Conservation (phyloP, 495 filamentous ascomycete genomes). For the Cercophora samala region DNA sequence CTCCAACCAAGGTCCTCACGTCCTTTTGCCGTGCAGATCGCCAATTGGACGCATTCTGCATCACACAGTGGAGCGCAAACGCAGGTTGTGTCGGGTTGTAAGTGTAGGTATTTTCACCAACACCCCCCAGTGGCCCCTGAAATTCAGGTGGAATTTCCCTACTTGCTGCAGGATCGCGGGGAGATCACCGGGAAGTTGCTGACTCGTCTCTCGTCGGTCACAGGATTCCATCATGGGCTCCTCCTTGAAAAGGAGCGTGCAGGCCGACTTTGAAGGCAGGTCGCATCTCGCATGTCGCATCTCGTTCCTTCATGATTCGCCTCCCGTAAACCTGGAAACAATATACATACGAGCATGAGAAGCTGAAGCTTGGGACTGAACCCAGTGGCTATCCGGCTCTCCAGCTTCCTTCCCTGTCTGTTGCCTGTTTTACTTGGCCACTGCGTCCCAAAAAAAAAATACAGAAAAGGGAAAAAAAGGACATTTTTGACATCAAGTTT, state of each 20-base stretch:
- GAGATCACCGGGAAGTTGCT: not conserved
- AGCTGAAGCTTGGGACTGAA: not conserved
- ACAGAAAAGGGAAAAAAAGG: no score
- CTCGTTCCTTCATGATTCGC: conserved; percentile 7
- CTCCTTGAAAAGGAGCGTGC: conserved; percentile 67
- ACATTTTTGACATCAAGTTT: not conserved
- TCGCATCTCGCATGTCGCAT: conserved; percentile 8
- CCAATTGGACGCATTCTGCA: not conserved
- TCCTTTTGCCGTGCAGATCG: not conserved
- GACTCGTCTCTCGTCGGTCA: not conserved
- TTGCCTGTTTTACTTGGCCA: not conserved
- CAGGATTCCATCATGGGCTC: not conserved
- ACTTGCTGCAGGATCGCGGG: not conserved
- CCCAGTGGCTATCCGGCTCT: conserved; percentile 20
- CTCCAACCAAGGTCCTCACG: conserved; percentile 1
- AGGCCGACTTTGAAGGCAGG: conserved; percentile 78
- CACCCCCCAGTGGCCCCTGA: not conserved
- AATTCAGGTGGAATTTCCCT: not conserved
- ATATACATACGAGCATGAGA: not conserved
- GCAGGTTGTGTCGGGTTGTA: not conserved
- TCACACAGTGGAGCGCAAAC: not conserved
- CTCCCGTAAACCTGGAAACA: not conserved
- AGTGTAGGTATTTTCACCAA: not conserved
- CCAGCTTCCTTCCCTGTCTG: conserved; percentile 3
- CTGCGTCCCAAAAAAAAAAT: no score